Evolutionary conservation across 305 asterid species (phyloP).

Genomic region (Solanum hybrid): DNA sequence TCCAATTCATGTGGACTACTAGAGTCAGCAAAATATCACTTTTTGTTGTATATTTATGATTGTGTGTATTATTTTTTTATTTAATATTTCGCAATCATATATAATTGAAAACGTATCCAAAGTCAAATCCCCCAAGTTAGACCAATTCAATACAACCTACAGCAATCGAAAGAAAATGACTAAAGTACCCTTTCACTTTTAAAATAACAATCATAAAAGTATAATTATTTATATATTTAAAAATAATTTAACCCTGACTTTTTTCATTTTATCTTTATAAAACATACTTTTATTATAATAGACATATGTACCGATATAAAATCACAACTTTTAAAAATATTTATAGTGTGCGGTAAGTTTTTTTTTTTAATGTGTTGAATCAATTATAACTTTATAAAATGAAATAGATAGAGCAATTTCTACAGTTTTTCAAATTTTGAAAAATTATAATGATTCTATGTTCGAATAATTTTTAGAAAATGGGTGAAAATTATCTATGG

Average conservation of each 20-base stretch:
- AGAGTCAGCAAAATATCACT: background rate
- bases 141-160: background rate
- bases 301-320: background rate
- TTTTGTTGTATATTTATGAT: background rate
- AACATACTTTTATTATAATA: background rate
- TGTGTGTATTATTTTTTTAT: background rate
- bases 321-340: background rate
- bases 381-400: background rate
- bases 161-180: background rate
- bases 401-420: background rate
- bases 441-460: background rate
- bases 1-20: background rate
- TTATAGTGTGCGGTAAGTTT: background rate
- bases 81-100: background rate
- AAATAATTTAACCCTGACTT: too few relatives aligned
- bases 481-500: background rate
- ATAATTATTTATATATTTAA: background rate
- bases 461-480: background rate
- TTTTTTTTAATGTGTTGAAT: background rate
- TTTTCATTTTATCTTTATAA: background rate
- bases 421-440: too few relatives aligned
- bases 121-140: background rate
- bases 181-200: background rate
- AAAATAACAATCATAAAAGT: background rate
- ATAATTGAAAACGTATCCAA: background rate